A percentile compares a stretch with the other conserved stretches of the same genome.
Conservation (phyloP, 2,329 filamentous ascomycete species). For the Epichloe coenophiala region DNA sequence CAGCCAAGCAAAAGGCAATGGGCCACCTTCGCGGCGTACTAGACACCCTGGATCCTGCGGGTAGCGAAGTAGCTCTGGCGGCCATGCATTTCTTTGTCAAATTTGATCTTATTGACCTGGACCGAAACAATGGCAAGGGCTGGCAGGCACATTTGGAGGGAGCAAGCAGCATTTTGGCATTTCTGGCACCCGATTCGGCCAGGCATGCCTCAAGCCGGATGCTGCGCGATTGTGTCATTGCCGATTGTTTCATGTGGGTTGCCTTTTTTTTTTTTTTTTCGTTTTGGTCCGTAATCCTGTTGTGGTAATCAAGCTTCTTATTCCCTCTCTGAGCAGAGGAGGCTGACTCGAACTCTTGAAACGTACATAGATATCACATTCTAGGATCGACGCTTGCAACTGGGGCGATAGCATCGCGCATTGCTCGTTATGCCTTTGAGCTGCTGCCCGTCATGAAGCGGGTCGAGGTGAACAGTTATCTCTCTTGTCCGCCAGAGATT, state of each 20-base stretch:
- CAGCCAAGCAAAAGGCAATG: conserved; percentile 33
- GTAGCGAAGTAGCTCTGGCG: conserved; percentile 33
- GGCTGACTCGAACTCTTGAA: not conserved
- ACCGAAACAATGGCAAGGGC: conserved; percentile 25
- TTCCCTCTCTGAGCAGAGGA: not conserved
- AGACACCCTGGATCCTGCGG: conserved; percentile 23
- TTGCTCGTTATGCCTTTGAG: conserved; percentile 25
- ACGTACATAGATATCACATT: conserved; percentile 24
- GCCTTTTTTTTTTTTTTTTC: not conserved
- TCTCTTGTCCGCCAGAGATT: conserved; percentile 29
- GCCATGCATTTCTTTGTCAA: conserved; percentile 38
- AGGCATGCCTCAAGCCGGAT: conserved; percentile 19
- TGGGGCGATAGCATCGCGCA: conserved; percentile 22
- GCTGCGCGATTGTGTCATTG: conserved; percentile 31
- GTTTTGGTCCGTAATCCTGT: not conserved
- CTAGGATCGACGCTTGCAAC: conserved; percentile 25
- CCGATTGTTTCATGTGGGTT: conserved; percentile 34
- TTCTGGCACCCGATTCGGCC: conserved; percentile 18
- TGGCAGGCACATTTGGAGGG: conserved; percentile 34
- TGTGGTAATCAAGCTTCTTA: too few relatives aligned
- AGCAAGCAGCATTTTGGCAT: conserved; percentile 27
- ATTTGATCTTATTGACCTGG: conserved; percentile 36
- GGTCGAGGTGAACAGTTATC: conserved; percentile 28
- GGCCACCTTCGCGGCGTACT: conserved; percentile 27
- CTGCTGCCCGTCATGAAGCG: conserved; percentile 26